Evolutionary conservation across 371 early-diverging fungal species (phyloP), one percentile per base, ranked within the genome.

Genomic region (Zychaea mexicana): DNA sequence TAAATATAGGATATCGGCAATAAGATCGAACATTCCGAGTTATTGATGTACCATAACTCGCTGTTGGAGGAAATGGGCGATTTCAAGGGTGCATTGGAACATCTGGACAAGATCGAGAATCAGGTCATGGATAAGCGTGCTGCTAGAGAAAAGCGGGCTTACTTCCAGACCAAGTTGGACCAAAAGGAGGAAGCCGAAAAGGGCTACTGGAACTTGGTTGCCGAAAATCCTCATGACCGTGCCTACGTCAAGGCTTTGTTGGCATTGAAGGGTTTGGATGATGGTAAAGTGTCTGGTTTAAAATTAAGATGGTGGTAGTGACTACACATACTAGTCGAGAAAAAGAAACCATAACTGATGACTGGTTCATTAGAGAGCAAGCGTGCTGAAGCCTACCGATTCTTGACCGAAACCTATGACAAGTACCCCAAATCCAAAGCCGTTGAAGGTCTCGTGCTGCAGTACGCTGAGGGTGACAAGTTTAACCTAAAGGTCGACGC

Each of bases 401-500:
- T 92, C 27, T 82, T 90, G 61, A 73, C 81, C 38, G 86, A 90
- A 17, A 81, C 95, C 17, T 81, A 73, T 64, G 70, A 72, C 57
- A 80, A 92, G 63, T 93, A 93, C 69, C 94, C 94, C 54, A 86
- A 88, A 8, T 95, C 97, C 17, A 91, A 92, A 76, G 82, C 89
- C 1, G 82, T 94, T 56, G 86, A 91, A 65, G 83, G 88, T 22
- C 65, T 92, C 46, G 91, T 93, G 10, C 84, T 98, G 6, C 76
- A 86, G 3, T 88, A 89, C 70, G 86, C 89, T 24, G 73, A 79
- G 17, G 97, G 93, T 58, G 88, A 89, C 15, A 66, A 75, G 24
- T 97, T 98, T 81, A 80, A 77, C 24, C 59, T 62, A 22, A 74
- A 79, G 58, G 86, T 87, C 1, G 90, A 88, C 38, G 75, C 70